phyloP scores from a whole-genome alignment of 768 basidiomycete species.

The Grammothele lineata region DNA sequence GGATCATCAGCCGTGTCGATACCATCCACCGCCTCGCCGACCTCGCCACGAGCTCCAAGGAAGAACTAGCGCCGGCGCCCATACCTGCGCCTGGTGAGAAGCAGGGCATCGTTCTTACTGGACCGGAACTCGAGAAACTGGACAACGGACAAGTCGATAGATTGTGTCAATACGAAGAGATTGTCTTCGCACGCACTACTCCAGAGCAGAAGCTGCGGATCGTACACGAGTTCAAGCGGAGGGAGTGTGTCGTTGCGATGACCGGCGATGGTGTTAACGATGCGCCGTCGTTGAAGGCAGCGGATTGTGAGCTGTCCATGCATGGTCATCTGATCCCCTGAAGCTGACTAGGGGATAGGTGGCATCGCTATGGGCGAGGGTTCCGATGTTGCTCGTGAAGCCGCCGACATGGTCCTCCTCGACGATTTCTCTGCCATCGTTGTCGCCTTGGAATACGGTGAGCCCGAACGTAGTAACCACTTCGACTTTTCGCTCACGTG shows the following conservation, averaged over 20 bases:
- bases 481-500: not conserved
- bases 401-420: conserved; percentile 57
- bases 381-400: conserved; percentile 50
- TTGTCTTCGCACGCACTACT: conserved; percentile 57
- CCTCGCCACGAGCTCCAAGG: conserved; percentile 22
- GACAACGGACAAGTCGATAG: conserved; percentile 11
- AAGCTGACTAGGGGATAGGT: too few species aligned
- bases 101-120: conserved; percentile 41
- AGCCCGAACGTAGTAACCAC: conserved; percentile 27
- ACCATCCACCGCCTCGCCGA: conserved; percentile 15
- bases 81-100: conserved; percentile 9
- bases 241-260: conserved; percentile 50
- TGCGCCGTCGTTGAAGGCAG: conserved; percentile 50
- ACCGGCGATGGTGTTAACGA: conserved; percentile 66
- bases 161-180: conserved; percentile 33
- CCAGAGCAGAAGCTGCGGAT: conserved; percentile 62
- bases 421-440: conserved; percentile 63
- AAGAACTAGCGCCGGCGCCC: conserved; percentile 17
- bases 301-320: conserved; percentile 34
- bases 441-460: conserved; percentile 57
- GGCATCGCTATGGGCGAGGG: conserved; percentile 55
- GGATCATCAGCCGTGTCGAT: conserved; percentile 45
- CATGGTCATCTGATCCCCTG: not conserved
- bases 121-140: conserved; percentile 25
- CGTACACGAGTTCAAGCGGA: conserved; percentile 50